Evolutionary conservation across 2,329 filamentous ascomycete genomes (phyloP).

Genomic region (Sporothrix sp.): DNA sequence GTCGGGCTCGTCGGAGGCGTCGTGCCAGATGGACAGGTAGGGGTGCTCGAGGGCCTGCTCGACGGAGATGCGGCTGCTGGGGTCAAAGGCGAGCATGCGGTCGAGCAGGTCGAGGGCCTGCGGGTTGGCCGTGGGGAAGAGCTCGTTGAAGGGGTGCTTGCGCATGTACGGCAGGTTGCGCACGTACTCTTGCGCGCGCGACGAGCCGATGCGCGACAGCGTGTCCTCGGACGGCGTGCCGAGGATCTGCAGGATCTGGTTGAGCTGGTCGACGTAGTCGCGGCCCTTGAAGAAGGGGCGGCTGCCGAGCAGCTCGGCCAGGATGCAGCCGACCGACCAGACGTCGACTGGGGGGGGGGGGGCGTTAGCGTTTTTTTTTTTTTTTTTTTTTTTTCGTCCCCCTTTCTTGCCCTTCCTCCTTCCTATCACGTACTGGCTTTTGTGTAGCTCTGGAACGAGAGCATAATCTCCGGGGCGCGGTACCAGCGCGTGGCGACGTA

Average conservation of each 20-base stretch:
- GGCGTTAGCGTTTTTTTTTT: no score
- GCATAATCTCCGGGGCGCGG: slow-evolving; percentile 92
- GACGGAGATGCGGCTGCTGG: slow-evolving; percentile 83
- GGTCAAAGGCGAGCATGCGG: slow-evolving; percentile 96
- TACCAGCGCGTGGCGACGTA: slow-evolving; percentile 98
- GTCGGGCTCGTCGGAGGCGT: slow-evolving; percentile 86
- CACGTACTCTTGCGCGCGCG: slow-evolving; percentile 94
- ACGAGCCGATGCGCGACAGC: slow-evolving; percentile 83
- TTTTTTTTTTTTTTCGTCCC: no score
- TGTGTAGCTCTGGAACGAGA: slow-evolving; percentile 99
- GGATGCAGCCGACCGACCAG: slow-evolving; percentile 97
- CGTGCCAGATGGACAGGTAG: slow-evolving; percentile 97
- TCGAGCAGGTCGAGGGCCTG: slow-evolving; percentile 92
- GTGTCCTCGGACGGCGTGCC: slow-evolving; percentile 96
- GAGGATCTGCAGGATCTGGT: slow-evolving; percentile 97
- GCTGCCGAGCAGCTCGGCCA: slow-evolving; percentile 89
- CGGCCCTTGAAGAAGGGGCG: slow-evolving; percentile 98
- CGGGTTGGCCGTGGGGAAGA: slow-evolving; percentile 92
- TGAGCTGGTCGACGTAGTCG: slow-evolving; percentile 98
- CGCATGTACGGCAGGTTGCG: slow-evolving; percentile 92
- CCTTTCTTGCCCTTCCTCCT: no score
- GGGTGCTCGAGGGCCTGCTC: slow-evolving; percentile 93
- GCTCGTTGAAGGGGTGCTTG: slow-evolving; percentile 77
- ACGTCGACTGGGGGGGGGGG: slow-evolving; percentile 64
- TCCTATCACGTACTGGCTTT: slow-evolving; percentile 89